Evolutionary conservation across 2,329 filamentous ascomycete species (phyloP).

Genomic region (Myriosclerotinia curreyana): DNA sequence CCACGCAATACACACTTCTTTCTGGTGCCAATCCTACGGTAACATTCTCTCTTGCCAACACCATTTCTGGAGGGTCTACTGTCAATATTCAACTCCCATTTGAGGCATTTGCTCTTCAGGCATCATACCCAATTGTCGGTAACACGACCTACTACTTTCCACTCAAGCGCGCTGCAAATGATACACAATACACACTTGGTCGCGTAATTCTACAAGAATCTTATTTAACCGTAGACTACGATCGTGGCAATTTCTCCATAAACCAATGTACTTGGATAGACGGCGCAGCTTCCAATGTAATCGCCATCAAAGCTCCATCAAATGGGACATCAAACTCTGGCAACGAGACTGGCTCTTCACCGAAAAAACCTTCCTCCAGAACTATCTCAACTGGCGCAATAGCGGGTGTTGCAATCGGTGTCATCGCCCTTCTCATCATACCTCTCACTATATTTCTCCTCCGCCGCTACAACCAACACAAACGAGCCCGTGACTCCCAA

Average conservation of each 20-base stretch:
- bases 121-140: slow-evolving; percentile 38
- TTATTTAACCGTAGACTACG: slow-evolving; percentile 40
- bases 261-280: slow-evolving; percentile 40
- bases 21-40: slow-evolving; percentile 38
- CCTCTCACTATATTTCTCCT: neutral
- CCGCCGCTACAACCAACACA: neutral
- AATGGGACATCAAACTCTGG: slow-evolving; percentile 4
- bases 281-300: slow-evolving; percentile 33
- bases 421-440: neutral
- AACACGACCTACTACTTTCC: slow-evolving; percentile 42
- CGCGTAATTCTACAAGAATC: slow-evolving; percentile 45
- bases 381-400: neutral
- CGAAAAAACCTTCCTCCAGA: neutral
- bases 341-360: neutral
- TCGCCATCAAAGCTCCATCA: slow-evolving; percentile 20
- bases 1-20: slow-evolving; percentile 31
- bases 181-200: slow-evolving; percentile 41
- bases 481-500: neutral
- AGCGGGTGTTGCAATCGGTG: slow-evolving; percentile 2
- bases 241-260: slow-evolving; percentile 42
- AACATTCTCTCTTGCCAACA: slow-evolving; percentile 40
- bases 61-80: slow-evolving; percentile 31
- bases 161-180: slow-evolving; percentile 39
- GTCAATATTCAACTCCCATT: slow-evolving; percentile 42
- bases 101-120: slow-evolving; percentile 41